These are phyloP conservation scores for Saccharomyces mikatae DNA, from an alignment of 805 yeast genomes.

Conservation along the genomic window DNA sequence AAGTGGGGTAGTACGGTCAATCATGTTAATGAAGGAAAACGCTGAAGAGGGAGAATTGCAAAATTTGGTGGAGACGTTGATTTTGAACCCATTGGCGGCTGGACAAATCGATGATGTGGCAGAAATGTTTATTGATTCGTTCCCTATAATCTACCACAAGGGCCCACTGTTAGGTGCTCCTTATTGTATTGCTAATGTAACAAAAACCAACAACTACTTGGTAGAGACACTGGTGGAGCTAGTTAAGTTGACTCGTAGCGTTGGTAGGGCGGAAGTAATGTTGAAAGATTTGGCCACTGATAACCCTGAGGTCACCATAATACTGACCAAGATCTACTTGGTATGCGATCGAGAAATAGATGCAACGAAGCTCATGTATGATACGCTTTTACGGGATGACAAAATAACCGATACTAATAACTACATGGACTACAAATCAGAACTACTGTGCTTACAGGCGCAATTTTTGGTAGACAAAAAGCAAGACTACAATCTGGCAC, in stretches of 20 bases:
- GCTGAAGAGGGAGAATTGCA: slow-evolving; percentile 64
- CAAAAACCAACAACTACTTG: slow-evolving; percentile 29
- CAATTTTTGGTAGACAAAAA: slow-evolving; percentile 22
- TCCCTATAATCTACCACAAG: slow-evolving; percentile 27
- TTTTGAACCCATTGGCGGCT: slow-evolving; percentile 60
- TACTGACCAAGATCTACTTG: slow-evolving; percentile 28
- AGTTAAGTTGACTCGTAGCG: slow-evolving; percentile 24
- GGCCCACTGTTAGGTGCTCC: slow-evolving; percentile 30
- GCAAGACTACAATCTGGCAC: slow-evolving; percentile 22
- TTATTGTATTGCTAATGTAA: slow-evolving; percentile 22
- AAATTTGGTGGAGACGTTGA: slow-evolving; percentile 74
- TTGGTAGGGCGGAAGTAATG: slow-evolving; percentile 21
- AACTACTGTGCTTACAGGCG: slow-evolving; percentile 25
- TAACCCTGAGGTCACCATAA: slow-evolving; percentile 23
- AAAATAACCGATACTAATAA: slow-evolving; percentile 9
- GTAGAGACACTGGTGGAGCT: slow-evolving; percentile 28
- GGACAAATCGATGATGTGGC: slow-evolving; percentile 28
- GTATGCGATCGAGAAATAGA: slow-evolving; percentile 31
- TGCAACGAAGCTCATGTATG: slow-evolving; percentile 27
- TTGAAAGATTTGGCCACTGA: slow-evolving; percentile 16
- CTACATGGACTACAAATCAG: slow-evolving; percentile 22
- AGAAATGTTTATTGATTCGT: slow-evolving; percentile 25
- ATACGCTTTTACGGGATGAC: slow-evolving; percentile 12
- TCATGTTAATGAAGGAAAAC: slow-evolving; percentile 34
- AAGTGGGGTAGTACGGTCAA: slow-evolving; percentile 64